Percentiles rank a stretch among this genome's conserved stretches.
These are phyloP conservation scores for Sergeia podlipaevii DNA, from an alignment of 208 protist species.

Conservation along the genomic window DNA sequence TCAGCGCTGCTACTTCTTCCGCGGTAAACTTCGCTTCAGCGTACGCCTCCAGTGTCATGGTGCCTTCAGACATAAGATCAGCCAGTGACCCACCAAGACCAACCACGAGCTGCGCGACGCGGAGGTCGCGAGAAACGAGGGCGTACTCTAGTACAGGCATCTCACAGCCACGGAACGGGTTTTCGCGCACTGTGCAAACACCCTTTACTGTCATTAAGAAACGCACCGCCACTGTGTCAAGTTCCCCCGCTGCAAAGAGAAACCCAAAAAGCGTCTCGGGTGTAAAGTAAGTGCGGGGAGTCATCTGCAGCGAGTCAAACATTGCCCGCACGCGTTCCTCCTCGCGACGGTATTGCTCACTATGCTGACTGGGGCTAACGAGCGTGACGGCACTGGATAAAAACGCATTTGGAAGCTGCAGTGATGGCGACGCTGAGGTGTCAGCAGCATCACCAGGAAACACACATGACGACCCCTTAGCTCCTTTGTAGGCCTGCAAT, in stretches of 20 bases:
- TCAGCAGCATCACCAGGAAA: too few relatives aligned
- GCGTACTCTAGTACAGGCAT: slow-evolving; percentile 66
- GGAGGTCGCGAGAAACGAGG: slow-evolving; percentile 22
- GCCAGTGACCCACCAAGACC: slow-evolving; percentile 47
- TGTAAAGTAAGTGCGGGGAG: slow-evolving; percentile 44
- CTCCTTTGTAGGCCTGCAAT: too few relatives aligned
- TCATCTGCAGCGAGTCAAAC: slow-evolving; percentile 46
- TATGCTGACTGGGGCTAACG: slow-evolving; percentile 37
- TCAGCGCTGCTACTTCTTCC: slow-evolving; percentile 28
- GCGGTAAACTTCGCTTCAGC: slow-evolving; percentile 28
- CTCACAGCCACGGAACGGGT: slow-evolving; percentile 36
- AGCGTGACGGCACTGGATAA: slow-evolving; percentile 21
- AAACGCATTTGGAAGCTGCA: too few relatives aligned
- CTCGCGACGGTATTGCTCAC: slow-evolving; percentile 30
- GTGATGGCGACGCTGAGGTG: too few relatives aligned
- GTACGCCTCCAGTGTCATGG: slow-evolving; percentile 27
- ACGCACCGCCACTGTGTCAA: slow-evolving; percentile 31
- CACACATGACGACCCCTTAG: too few relatives aligned
- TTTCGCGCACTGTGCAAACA: slow-evolving; percentile 41
- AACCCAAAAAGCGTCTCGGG: slow-evolving; percentile 52
- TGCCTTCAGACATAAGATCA: slow-evolving; percentile 36
- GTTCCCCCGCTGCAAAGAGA: slow-evolving; percentile 26
- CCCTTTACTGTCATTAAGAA: slow-evolving; percentile 47
- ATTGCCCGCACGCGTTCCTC: slow-evolving; percentile 38
- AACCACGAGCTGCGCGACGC: slow-evolving; percentile 41